Percentiles rank a stretch among this genome's conserved stretches.
Conservation (phyloP, 805 yeast species). For the Saccharomycopsis lassenensis region DNA sequence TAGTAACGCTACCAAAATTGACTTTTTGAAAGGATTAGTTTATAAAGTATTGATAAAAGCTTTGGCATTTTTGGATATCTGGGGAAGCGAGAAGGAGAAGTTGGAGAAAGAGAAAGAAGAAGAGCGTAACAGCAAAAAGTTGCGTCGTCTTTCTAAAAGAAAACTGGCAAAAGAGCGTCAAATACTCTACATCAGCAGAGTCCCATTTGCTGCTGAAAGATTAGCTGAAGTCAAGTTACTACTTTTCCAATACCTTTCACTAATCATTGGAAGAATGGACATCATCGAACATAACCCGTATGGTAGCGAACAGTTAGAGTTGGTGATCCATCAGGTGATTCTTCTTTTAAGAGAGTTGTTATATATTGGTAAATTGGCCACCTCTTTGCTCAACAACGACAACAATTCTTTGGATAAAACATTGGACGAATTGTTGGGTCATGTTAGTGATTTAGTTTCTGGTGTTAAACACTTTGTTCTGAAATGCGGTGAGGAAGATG, state of each 20-base stretch:
- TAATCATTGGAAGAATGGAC: constrained; percentile 68
- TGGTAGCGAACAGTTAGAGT: constrained; percentile 60
- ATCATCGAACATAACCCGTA: constrained; percentile 61
- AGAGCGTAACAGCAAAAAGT: constrained; percentile 18
- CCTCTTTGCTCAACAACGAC: constrained; percentile 10
- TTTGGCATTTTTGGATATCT: constrained; percentile 51
- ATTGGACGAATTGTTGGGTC: constrained; percentile 45
- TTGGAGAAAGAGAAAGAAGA: constrained; percentile 25
- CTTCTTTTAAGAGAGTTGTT: constrained; percentile 51
- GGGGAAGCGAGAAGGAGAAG: constrained; percentile 54
- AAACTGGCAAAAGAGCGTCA: constrained; percentile 27
- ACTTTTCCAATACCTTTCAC: constrained; percentile 47
- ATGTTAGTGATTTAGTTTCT: constrained; percentile 55
- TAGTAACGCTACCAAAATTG: constrained; percentile 44
- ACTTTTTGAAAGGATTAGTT: constrained; percentile 49
- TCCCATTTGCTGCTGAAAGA: constrained; percentile 56
- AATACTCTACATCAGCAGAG: constrained; percentile 36
- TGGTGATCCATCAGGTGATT: constrained; percentile 57
- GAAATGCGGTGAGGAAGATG: constrained; percentile 28
- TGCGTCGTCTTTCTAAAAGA: constrained; percentile 18
- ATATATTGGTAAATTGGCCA: constrained; percentile 40
- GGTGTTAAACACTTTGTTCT: constrained; percentile 54
- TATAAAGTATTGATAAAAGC: constrained; percentile 60
- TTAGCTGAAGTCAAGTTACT: constrained; percentile 54
- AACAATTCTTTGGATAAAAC: constrained; percentile 28